Evolutionary conservation across 2,329 filamentous ascomycete species (phyloP), one percentile per base, ranked within the genome.

Genomic region (Nigrospora sphaerica): DNA sequence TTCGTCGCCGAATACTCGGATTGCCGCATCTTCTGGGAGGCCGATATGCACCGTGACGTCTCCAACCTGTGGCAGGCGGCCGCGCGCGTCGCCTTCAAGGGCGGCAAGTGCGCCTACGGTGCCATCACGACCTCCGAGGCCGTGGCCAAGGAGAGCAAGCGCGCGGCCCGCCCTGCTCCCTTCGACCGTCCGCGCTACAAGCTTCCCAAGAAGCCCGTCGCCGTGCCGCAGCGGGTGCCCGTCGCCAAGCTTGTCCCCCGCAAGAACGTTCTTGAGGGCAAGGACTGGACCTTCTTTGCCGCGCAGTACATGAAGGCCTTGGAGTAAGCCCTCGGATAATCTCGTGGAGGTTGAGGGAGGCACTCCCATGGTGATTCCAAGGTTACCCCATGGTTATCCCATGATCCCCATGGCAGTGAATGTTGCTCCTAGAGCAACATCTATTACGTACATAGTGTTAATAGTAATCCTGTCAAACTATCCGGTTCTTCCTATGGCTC

Each of bases 1-100:
- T 78, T 69, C 49, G 58, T 73, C 2, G 67, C 66, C 39, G 71
- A 77, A 57, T 60, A 69, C 19, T 62, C 68, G 2, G 73, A 76
- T 54, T 78, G 74, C 56, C 65, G 74, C 14, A 67, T 78, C 23
- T 76, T 68, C 59, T 77, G 72, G 62, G 76, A 73, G 3, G 63
- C 64, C 32, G 64, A 62, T n/a, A 77, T 76, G 69, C 53, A 73
- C 40, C 64, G 59, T 10, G 70, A 75, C 49, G 64, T 73, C 39
- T 63, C 62, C 11, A 68, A 68, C 35, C 59, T 72, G 17, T 78
- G 74, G 74, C 70, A 70, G 56, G 63, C 67, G 6, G 64, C 67
- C 2, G 69, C 68, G 0, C 52, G 61, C 31, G 62, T 65, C 2
- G 67, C 66, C 1, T 72, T 70, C 50, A 63, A 66, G 48, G 67